These are phyloP conservation scores for Phragmites australis DNA, from an alignment of 176 grass and related monocot genomes.

Conservation along the genomic window DNA sequence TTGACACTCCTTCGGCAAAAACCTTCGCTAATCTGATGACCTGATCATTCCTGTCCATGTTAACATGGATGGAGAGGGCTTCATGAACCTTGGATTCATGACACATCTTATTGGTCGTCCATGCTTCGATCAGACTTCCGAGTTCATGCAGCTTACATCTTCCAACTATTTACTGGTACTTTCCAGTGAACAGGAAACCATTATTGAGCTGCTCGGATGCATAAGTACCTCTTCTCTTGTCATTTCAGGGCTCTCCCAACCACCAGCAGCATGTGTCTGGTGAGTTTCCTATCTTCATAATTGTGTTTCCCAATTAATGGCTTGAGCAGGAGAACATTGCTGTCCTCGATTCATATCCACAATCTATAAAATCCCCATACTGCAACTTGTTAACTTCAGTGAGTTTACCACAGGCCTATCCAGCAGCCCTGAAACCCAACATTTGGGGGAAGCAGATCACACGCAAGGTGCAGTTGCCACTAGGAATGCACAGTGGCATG, in stretches of 20 bases:
- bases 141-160: neutral
- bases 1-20: neutral
- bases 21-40: neutral
- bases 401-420: neutral
- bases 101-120: neutral
- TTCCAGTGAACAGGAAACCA: neutral
- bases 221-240: neutral
- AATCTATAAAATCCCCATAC: neutral
- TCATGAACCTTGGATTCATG: slow-evolving; percentile 15
- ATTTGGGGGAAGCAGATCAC: neutral
- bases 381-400: neutral
- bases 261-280: neutral
- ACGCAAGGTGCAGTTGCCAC: neutral
- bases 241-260: neutral
- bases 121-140: neutral
- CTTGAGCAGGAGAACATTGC: neutral
- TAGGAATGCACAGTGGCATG: neutral
- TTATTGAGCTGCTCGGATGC: neutral
- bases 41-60: neutral
- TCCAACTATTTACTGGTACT: neutral
- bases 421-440: neutral
- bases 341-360: neutral
- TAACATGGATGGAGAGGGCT: neutral
- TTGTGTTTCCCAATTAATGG: neutral
- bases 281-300: neutral